Base-by-base conservation (phyloP, 2,329 filamentous ascomycete species). In the Phaeomoniella chlamydospora region DNA sequence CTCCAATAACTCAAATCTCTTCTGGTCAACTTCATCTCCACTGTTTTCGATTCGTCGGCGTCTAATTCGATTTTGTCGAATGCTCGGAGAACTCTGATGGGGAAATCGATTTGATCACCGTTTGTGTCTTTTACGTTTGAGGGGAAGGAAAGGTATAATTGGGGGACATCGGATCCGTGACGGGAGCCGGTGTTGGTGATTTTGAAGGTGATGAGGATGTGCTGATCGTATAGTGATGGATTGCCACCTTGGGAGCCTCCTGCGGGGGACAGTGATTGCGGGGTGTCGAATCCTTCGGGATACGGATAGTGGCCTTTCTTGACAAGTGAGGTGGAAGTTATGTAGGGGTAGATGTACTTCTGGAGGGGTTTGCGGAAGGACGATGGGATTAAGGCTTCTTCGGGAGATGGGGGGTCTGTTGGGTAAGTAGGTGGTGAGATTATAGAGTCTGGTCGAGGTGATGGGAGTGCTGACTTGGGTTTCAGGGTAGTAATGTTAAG, bases 1-100 rank as follows among this genome's bases (percentile, higher is more conserved):
- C 80, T 77, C 80, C 80, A 85, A 32, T 81, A 77, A 44, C 79
- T 83, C 37, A 85, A 38, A 49, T 85, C 80, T 46, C 77, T 72
- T 38, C 80, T 67, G 4, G 69, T 80, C 38, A 85, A 45, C 1
- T 61, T 57, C 45, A 85, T 64, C 14, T 64, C 61, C 0, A 84
- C 67, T 0, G 56, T 65, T 38, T 56, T 54, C 3, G 55, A 66
- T 49, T 74, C 61, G 0, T 72, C 74, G 0, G 67, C 62, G 3
- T 64, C 58, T 12, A 85, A 54, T 16, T 59, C 53, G 2, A 81
- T 59, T 61, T 86, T 85, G 42, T 79, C 75, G 49, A 86, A 86
- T 18, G 79, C 79, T 11, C 81, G 70, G 14, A 86, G 63, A n/a
- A 77, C 74, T 38, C 68, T 67, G 1, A 74, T 54, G 0, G 80